A percentile compares a stretch with the other conserved stretches of the same genome.
These are phyloP conservation scores for Neurospora sp. DNA, from an alignment of 2,329 filamentous ascomycete genomes.

Conservation along the genomic window DNA sequence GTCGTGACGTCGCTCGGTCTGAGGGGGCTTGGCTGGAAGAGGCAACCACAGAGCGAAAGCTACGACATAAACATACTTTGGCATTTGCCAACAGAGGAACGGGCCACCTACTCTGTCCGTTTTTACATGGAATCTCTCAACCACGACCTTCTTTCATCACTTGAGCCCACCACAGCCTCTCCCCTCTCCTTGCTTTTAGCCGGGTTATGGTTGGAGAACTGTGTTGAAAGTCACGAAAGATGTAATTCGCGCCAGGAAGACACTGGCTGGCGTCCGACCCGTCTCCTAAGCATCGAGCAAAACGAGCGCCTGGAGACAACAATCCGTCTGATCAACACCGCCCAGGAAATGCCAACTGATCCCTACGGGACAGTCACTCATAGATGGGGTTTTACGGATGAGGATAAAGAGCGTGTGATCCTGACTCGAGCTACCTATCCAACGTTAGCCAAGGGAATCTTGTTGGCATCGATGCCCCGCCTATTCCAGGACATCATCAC, in stretches of 20 bases:
- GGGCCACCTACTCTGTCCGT: neutral
- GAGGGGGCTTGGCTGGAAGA: neutral
- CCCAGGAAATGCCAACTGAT: neutral
- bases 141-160: neutral
- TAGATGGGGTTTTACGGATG: conserved; percentile 1
- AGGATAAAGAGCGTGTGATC: neutral
- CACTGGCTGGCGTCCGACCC: conserved; percentile 1
- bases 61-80: neutral
- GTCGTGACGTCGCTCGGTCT: neutral
- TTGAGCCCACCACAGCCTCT: neutral
- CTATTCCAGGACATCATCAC: conserved; percentile 2
- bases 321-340: conserved; percentile 1
- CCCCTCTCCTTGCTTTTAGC: neutral
- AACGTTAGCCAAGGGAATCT: neutral
- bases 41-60: neutral
- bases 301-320: neutral
- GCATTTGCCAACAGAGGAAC: neutral
- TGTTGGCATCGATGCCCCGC: neutral
- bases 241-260: neutral
- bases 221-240: neutral
- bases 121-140: neutral
- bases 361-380: conserved; percentile 5
- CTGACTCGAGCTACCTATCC: neutral
- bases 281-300: conserved; percentile 1
- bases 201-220: neutral